Base-by-base conservation (phyloP, 164 flowering plant genomes). In the Sedum album region DNA sequence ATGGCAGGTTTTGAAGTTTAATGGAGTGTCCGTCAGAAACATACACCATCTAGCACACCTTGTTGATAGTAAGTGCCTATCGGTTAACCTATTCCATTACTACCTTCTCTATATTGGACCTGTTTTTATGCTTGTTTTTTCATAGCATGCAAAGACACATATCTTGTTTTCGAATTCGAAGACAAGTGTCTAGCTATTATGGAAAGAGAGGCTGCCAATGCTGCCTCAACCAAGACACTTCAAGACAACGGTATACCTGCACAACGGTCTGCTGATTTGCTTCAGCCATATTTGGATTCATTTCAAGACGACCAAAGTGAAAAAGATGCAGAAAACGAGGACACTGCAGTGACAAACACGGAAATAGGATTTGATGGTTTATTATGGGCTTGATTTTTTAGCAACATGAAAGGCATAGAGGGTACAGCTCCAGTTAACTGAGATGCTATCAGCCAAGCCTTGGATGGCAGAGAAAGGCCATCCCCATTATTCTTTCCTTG, bases 41-140 rank as follows among this genome's bases (percentile, higher is more conserved):
- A 94, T 91, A 70, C 85, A 82, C 70, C 99, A 94, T 78, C 79
- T 94, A 10, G 93, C 97, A 30, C 86, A 94, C 80, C 93, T 94
- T 25, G 80, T 94, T 42, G 96, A 91, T 73, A 74, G 96, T 93
- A 83, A 85, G 98, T 73, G 44, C 55, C 46, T 73, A 13, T 55
- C 42, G 39, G 9, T 26, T 65, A 25, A 30, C 0, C 5, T 53
- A 31, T 42, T n/a, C 30, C 20, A 26, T 35, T 38, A 23, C 66
- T n/a, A 8, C 13, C 5, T 17, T 57, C 26, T 1, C 14, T 48
- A 39, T 25, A 18, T 60, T 17, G 21, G n/a, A 31, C 31, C 31
- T 33, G 65, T 20, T 70, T 65, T 71, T 62, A 42, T 38, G 18
- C 13, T 41, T 51, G 14, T 31, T 38, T 33, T 80, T 72, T 23